A percentile compares a stretch with the other conserved stretches of the same genome.
Evolutionary conservation across 305 asterid species (phyloP).

Genomic region (Withania somnifera): DNA sequence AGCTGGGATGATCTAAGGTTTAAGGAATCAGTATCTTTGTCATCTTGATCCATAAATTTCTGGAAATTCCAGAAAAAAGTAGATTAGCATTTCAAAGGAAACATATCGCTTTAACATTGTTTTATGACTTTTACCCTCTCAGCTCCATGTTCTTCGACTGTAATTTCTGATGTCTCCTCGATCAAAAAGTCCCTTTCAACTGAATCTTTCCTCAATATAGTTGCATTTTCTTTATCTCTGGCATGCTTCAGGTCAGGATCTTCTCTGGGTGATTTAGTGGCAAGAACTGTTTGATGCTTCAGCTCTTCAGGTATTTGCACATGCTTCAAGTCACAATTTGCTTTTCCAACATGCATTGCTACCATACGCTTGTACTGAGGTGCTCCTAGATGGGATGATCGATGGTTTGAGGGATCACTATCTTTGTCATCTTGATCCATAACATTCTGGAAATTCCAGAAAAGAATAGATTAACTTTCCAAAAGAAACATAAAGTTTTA

Average conservation of each 20-base stretch:
- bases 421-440: background rate
- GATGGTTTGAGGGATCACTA: background rate
- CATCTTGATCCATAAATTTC: background rate
- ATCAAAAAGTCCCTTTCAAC: slow-evolving; percentile 35
- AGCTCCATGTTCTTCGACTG: background rate
- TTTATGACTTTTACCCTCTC: background rate
- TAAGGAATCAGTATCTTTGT: background rate
- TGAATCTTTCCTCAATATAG: slow-evolving; percentile 39
- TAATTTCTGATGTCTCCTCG: slow-evolving; percentile 18
- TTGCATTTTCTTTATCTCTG: slow-evolving; percentile 21
- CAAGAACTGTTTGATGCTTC: slow-evolving; percentile 55
- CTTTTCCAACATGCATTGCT: background rate
- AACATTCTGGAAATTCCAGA: background rate
- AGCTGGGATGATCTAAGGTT: background rate
- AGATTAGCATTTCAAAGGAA: background rate
- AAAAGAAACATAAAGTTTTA: background rate
- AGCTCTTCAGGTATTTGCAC: slow-evolving; percentile 33
- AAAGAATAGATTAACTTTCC: background rate
- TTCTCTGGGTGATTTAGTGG: slow-evolving; percentile 78
- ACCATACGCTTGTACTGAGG: background rate
- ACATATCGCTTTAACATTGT: background rate
- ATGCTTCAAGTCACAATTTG: background rate
- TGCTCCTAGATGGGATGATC: background rate
- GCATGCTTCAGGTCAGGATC: slow-evolving; percentile 41
- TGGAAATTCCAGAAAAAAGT: background rate